Evolutionary conservation across 2,329 filamentous ascomycete species (phyloP), one percentile per base, ranked within the genome.

Genomic region (Alternaria dauci): DNA sequence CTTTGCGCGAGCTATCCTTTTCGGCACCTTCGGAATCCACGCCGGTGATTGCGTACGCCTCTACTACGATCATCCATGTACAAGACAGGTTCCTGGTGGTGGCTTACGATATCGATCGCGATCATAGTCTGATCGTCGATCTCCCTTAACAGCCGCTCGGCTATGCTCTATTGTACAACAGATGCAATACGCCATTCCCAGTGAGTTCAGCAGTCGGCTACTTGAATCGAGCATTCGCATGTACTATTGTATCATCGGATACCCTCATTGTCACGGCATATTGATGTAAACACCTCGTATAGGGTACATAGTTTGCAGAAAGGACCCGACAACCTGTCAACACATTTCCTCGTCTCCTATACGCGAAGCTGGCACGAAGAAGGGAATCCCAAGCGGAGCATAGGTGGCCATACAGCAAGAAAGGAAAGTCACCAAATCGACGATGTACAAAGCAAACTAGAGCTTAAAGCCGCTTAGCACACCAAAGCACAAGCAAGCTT

Each of bases 1-100:
- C 18, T 16, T 28, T 51, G 44, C 34, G 25, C 30, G 20, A 38
- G 18, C 36, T 34, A 38, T 59, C 16, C 25, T 38, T 25, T 26
- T 55, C 38, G 44, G 52, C 57, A 36, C n/a, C 39, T n/a, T 56
- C 43, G 8, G 28, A 39, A 23, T 20, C 42, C 48, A 36, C 47
- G 34, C 23, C 32, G 12, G 16, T 48, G 43, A 18, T 8, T 16
- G 7, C 20, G 8, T 16, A 18, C n/a, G 28, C 23, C 43, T 36
- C 28, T 36, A 36, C 32, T 52, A 39, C 32, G 18, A 39, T 46
- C 41, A 38, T 47, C 23, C 23, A 41, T 26, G 41, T 32, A 25
- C 26, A 16, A 34, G 34, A 47, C 18, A 52, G 18, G 18, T 39
- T 28, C 30, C 39, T 39, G 23, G 47, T 34, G 5, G n/a, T 36